These are phyloP conservation scores for Suillus cothurnatus DNA, from an alignment of 768 basidiomycete species.

Conservation along the genomic window DNA sequence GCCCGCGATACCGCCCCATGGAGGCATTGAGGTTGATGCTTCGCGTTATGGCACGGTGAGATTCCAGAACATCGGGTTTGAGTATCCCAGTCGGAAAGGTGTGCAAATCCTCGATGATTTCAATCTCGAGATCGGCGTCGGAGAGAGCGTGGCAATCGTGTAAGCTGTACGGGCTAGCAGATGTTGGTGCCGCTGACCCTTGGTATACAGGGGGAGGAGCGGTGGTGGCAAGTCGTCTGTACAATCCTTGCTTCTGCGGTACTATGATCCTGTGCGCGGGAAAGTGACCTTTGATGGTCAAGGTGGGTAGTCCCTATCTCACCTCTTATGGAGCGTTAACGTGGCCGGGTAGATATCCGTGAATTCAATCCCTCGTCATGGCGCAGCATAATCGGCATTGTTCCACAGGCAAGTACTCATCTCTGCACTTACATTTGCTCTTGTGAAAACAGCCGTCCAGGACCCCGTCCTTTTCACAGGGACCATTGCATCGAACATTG, in stretches of 20 bases:
- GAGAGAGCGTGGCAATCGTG: conserved; percentile 92
- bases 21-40: conserved; percentile 58
- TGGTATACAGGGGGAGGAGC: conserved; percentile 70
- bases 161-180: conserved; percentile 43
- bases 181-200: conserved; percentile 4
- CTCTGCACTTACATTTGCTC: background rate
- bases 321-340: conserved; percentile 3
- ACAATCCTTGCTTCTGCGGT: conserved; percentile 82
- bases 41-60: conserved; percentile 67
- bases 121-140: conserved; percentile 76
- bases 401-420: conserved; percentile 65
- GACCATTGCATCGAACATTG: conserved; percentile 93
- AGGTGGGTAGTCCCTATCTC: conserved; percentile 47
- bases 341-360: conserved; percentile 66
- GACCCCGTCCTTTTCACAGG: conserved; percentile 91
- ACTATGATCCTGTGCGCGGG: conserved; percentile 87
- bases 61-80: conserved; percentile 84
- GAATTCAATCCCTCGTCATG: conserved; percentile 86
- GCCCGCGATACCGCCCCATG: conserved; percentile 68
- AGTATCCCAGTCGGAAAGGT: conserved; percentile 86
- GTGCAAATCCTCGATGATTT: conserved; percentile 83
- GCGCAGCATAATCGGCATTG: conserved; percentile 89
- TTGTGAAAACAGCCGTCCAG: conserved; percentile 21
- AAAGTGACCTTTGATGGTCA: conserved; percentile 84
- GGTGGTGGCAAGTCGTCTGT: conserved; percentile 95